phyloP scores from a whole-genome alignment of 306 rosid genomes.

The Fragaria nilgerrensis region DNA sequence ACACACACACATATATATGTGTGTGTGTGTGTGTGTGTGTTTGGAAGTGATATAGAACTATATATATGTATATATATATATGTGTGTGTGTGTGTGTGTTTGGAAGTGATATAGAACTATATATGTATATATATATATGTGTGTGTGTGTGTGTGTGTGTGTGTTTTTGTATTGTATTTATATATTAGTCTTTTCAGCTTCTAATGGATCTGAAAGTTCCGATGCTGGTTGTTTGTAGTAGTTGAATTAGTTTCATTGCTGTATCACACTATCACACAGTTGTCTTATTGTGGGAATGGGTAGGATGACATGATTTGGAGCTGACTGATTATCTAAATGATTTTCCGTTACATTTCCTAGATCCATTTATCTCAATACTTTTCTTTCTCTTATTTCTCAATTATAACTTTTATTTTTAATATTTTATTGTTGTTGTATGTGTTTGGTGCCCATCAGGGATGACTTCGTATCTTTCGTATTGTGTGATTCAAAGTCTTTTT shows the following conservation, averaged over 20 bases:
- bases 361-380: not conserved
- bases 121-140: not conserved
- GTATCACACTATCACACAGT: not conserved
- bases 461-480: not conserved
- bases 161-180: not conserved
- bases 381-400: not conserved
- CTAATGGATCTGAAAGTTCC: not conserved
- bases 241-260: not conserved
- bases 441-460: not conserved
- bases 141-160: no score
- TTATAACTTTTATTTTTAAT: not conserved
- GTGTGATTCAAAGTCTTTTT: not conserved
- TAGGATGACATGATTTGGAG: not conserved
- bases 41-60: no score
- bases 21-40: no score
- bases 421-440: not conserved
- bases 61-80: not conserved
- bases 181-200: not conserved
- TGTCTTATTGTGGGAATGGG: not conserved
- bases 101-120: no score
- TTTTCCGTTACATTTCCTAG: not conserved
- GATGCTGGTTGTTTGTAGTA: not conserved
- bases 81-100: no score
- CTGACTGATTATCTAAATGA: not conserved
- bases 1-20: no score